phyloP scores from a whole-genome alignment of 768 basidiomycete species.

The Agaricus blazei region DNA sequence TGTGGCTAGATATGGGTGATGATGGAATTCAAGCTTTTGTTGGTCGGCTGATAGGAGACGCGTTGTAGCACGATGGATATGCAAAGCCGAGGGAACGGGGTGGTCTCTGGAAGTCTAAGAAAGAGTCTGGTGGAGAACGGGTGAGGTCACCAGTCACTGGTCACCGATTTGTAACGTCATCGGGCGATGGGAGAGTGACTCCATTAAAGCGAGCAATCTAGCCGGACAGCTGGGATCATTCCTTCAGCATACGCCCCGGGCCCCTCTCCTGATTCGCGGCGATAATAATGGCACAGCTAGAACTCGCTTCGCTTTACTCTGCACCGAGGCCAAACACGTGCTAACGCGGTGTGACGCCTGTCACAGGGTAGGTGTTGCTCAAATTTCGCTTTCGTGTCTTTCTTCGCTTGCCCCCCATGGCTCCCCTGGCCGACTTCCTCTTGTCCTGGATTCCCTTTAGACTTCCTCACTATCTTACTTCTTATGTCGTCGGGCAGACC shows the following conservation, averaged over 20 bases:
- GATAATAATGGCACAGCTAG: background rate
- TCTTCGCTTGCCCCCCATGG: constrained; percentile 43
- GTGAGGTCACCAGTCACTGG: background rate
- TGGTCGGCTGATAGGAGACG: no score
- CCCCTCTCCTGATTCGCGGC: background rate
- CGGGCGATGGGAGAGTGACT: background rate
- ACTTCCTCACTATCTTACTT: constrained; percentile 50
- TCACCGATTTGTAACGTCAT: constrained; percentile 8
- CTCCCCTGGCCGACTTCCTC: constrained; percentile 70
- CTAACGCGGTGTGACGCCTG: background rate
- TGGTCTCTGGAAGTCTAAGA: background rate
- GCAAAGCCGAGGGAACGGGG: background rate
- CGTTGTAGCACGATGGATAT: no score
- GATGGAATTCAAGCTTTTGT: no score
- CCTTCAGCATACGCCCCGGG: background rate
- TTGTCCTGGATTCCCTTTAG: constrained; percentile 51
- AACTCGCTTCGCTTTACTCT: background rate
- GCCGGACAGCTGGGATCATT: background rate
- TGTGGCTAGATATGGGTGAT: background rate
- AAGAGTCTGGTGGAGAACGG: background rate
- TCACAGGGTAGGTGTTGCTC: constrained; percentile 23
- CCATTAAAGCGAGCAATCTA: background rate
- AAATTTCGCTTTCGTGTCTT: constrained; percentile 24
- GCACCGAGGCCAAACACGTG: constrained; percentile 8
- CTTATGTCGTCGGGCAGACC: constrained; percentile 70